Percentiles rank a stretch among this genome's conserved stretches.
phyloP scores from a whole-genome alignment of 208 protist species.

The Trypanosoma mega region DNA sequence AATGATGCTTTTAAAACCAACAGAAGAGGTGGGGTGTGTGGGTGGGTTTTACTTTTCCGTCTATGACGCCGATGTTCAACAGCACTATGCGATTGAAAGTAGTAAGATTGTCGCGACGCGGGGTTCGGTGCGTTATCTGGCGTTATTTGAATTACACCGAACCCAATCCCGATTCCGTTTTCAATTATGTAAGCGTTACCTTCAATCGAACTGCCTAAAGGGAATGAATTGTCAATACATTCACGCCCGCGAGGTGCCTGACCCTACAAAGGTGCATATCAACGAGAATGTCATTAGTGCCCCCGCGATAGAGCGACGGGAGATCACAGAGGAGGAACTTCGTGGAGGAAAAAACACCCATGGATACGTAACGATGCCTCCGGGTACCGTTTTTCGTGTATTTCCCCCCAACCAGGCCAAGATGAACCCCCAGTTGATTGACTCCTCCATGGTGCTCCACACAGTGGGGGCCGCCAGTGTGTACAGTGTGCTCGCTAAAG shows the following conservation, averaged over 20 bases:
- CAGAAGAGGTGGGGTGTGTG: slow-evolving; percentile 29
- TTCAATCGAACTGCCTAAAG: slow-evolving; percentile 36
- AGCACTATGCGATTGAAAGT: slow-evolving; percentile 57
- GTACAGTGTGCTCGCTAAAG: slow-evolving; percentile 20
- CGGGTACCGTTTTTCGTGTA: slow-evolving; percentile 49
- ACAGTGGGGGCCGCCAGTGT: slow-evolving; percentile 44
- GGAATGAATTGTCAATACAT: slow-evolving; percentile 59
- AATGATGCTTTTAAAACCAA: slow-evolving; percentile 13
- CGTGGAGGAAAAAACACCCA: slow-evolving; percentile 54
- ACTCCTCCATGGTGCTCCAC: slow-evolving; percentile 53
- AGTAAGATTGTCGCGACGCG: slow-evolving; percentile 57
- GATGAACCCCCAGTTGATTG: slow-evolving; percentile 45
- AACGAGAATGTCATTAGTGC: slow-evolving; percentile 63
- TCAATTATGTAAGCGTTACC: slow-evolving; percentile 60
- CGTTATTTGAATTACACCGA: slow-evolving; percentile 44
- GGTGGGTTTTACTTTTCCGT: slow-evolving; percentile 44
- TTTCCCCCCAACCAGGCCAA: slow-evolving; percentile 58
- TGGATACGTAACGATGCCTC: slow-evolving; percentile 40
- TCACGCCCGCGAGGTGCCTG: slow-evolving; percentile 38
- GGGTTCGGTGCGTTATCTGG: slow-evolving; percentile 56
- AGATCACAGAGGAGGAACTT: slow-evolving; percentile 28
- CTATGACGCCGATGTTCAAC: slow-evolving; percentile 48
- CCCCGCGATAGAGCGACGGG: slow-evolving; percentile 1
- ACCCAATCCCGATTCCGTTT: slow-evolving; percentile 63
- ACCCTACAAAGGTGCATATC: slow-evolving; percentile 49